Conservation (phyloP, 345 rosid genomes). For the Luvunga scandens region DNA sequence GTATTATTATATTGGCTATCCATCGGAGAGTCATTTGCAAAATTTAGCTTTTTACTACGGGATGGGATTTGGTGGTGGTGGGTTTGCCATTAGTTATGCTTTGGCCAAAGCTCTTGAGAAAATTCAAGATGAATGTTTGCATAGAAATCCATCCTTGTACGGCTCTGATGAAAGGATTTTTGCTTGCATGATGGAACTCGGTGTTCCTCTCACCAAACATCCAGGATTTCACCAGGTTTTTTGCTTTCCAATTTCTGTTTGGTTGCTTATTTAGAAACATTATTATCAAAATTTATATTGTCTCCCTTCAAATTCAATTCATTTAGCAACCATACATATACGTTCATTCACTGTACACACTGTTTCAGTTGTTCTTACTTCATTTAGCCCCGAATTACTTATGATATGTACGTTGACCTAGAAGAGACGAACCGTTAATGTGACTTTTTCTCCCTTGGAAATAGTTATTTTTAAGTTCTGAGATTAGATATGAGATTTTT, state of each 20-base stretch:
- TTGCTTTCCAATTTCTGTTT: background rate
- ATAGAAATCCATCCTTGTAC: constrained; percentile 54
- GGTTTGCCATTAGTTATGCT: constrained; percentile 74
- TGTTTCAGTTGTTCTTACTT: too few relatives aligned
- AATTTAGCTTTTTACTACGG: constrained; percentile 59
- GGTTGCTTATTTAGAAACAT: background rate
- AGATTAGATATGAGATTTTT: too few relatives aligned
- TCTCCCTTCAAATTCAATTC: background rate
- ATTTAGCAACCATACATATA: background rate
- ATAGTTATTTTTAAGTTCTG: too few relatives aligned
- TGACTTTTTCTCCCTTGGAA: too few relatives aligned
- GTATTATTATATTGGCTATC: constrained; percentile 63
- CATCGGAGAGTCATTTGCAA: constrained; percentile 80
- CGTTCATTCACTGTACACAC: too few relatives aligned
- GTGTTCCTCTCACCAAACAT: constrained; percentile 73
- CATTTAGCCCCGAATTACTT: too few relatives aligned
- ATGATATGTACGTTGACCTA: too few relatives aligned
- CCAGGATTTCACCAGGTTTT: constrained; percentile 85
- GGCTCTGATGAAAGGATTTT: constrained; percentile 87
- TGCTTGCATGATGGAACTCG: constrained; percentile 88
- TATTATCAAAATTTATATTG: background rate
- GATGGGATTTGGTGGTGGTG: constrained; percentile 96
- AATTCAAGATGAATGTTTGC: constrained; percentile 67
- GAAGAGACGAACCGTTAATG: too few relatives aligned
- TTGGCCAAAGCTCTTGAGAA: constrained; percentile 55